These are phyloP conservation scores for Globisporangium radiosum DNA, from an alignment of 352 stramenopile species.

Conservation along the genomic window DNA sequence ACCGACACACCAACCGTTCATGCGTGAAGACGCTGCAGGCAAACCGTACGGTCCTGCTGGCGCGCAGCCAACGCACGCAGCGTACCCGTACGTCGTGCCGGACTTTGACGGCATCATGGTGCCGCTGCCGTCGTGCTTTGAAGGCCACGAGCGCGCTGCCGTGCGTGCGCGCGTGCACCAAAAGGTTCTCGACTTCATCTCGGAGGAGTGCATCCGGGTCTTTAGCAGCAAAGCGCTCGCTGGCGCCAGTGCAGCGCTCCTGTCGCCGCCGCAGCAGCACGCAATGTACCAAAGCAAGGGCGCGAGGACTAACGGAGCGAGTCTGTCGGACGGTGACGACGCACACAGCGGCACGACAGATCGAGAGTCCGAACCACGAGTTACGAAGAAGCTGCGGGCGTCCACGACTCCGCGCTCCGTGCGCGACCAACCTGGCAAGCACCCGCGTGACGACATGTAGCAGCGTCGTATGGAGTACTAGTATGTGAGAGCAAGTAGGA, in stretches of 20 bases:
- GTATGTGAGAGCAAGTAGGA: too few species aligned
- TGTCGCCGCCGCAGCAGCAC: background rate
- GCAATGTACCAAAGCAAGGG: background rate
- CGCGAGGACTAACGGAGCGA: background rate
- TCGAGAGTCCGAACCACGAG: background rate
- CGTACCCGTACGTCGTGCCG: too few species aligned
- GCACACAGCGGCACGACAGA: background rate
- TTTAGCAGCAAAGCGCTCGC: conserved; percentile 18
- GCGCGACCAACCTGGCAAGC: background rate
- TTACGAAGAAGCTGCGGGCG: background rate
- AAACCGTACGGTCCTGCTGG: too few species aligned
- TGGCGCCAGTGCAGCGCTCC: background rate
- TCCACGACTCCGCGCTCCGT: background rate
- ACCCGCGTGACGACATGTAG: too few species aligned
- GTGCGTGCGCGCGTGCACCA: conserved; percentile 77
- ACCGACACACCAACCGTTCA: too few species aligned
- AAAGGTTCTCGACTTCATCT: conserved; percentile 80
- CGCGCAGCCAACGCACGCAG: too few species aligned
- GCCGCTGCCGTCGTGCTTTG: too few species aligned
- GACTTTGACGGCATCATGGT: too few species aligned
- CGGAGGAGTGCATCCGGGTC: conserved; percentile 66
- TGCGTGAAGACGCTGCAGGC: too few species aligned
- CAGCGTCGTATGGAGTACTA: too few species aligned
- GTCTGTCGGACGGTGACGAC: background rate
- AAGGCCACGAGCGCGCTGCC: conserved; percentile 58